phyloP scores from a whole-genome alignment of 768 basidiomycete species.

The Boletus pseudo-olivaceus region DNA sequence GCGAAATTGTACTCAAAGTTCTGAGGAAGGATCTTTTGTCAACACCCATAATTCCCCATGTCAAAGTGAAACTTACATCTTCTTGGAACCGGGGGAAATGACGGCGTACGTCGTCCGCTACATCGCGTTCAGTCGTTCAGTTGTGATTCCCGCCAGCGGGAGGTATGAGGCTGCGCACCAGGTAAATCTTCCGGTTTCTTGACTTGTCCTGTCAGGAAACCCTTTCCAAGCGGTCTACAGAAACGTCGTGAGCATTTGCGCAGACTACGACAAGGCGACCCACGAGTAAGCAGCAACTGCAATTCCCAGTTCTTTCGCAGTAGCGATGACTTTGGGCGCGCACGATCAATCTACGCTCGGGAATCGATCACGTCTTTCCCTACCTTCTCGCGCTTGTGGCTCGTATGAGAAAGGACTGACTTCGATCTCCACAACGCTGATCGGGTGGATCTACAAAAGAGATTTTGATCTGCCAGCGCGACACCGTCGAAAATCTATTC shows the following conservation, averaged over 20 bases:
- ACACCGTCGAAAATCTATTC: background rate
- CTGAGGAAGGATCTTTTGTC: constrained; percentile 15
- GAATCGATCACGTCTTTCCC: background rate
- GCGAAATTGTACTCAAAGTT: constrained; percentile 40
- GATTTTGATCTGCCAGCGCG: background rate
- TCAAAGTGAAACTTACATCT: constrained; percentile 27
- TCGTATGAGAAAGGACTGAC: constrained; percentile 58
- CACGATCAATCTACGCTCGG: background rate
- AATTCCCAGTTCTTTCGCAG: constrained; percentile 52
- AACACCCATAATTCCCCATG: background rate
- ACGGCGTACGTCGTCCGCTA: constrained; percentile 39
- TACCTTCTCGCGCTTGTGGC: constrained; percentile 44
- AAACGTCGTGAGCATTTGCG: background rate
- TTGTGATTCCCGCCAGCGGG: background rate
- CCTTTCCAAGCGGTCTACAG: constrained; percentile 47
- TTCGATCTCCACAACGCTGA: constrained; percentile 66
- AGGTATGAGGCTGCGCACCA: constrained; percentile 11
- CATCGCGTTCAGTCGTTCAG: constrained; percentile 8
- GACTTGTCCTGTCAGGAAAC: constrained; percentile 48
- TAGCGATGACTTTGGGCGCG: constrained; percentile 42
- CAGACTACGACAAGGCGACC: constrained; percentile 10
- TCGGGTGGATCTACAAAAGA: constrained; percentile 43
- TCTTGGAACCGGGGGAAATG: constrained; percentile 41
- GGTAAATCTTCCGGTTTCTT: constrained; percentile 36
- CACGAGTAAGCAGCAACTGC: constrained; percentile 59